Evolutionary conservation across 768 basidiomycete genomes (phyloP).

Genomic region (Auricularia sp.): DNA sequence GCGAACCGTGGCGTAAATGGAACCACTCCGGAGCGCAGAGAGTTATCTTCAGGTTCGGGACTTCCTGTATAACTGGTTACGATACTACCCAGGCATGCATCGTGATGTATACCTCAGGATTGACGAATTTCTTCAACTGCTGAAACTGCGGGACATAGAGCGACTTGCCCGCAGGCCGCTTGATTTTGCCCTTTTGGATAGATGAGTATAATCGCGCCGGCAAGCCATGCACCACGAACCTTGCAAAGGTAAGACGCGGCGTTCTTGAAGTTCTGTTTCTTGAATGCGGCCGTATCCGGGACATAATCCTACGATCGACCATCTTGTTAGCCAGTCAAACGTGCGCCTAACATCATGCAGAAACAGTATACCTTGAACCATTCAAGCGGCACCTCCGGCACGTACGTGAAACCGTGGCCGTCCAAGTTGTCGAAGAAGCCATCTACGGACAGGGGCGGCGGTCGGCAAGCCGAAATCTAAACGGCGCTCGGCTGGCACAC

Average conservation of each 20-base stretch:
- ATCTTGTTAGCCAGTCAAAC: not conserved
- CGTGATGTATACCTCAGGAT: slow-evolving; percentile 35
- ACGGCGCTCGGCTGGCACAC: not conserved
- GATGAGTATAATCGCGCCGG: not conserved
- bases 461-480: not conserved
- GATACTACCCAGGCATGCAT: not conserved
- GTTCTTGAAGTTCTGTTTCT: slow-evolving; percentile 22
- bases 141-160: slow-evolving; percentile 59
- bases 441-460: slow-evolving; percentile 39
- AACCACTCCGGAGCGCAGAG: slow-evolving; percentile 66
- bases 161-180: slow-evolving; percentile 35
- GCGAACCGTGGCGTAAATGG: slow-evolving; percentile 56
- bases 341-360: slow-evolving; percentile 17
- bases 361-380: slow-evolving; percentile 35
- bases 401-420: slow-evolving; percentile 47
- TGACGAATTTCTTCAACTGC: slow-evolving; percentile 45
- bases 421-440: slow-evolving; percentile 59
- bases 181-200: slow-evolving; percentile 46
- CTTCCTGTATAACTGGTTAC: slow-evolving; percentile 32
- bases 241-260: slow-evolving; percentile 22
- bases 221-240: slow-evolving; percentile 11
- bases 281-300: slow-evolving; percentile 26
- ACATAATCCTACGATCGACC: slow-evolving; percentile 19
- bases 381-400: slow-evolving; percentile 18
- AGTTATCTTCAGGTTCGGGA: slow-evolving; percentile 59